Evolutionary conservation across 2,329 filamentous ascomycete genomes (phyloP).

Genomic region (Trichoderma simmonsii): DNA sequence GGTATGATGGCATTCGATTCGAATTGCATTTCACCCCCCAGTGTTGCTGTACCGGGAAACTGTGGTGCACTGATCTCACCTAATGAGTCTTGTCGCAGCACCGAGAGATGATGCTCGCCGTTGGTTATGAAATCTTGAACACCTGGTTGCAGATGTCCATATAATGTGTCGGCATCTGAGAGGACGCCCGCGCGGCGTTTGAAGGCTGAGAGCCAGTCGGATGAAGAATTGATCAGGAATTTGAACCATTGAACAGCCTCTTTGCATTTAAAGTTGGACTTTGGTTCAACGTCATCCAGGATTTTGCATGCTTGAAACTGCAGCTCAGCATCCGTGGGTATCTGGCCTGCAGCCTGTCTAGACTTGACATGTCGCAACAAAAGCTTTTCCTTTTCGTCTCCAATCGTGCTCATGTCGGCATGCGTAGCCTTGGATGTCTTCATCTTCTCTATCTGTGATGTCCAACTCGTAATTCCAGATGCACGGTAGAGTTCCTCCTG

Average conservation of each 20-base stretch:
- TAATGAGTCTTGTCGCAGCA: neutral
- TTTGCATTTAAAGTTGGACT: neutral
- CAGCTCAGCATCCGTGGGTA: neutral
- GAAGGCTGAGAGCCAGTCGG: neutral
- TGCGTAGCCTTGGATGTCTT: neutral
- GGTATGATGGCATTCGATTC: neutral
- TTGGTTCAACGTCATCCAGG: slow-evolving; percentile 1
- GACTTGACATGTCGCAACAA: neutral
- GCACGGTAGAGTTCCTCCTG: neutral
- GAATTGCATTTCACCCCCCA: neutral
- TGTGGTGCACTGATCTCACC: neutral
- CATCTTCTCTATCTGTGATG: neutral
- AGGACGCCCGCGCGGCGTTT: neutral
- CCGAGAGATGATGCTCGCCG: neutral
- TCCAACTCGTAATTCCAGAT: neutral
- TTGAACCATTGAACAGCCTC: slow-evolving; percentile 12
- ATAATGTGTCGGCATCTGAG: neutral
- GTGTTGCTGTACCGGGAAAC: too few relatives aligned
- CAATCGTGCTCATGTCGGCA: neutral
- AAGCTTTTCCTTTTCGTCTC: neutral
- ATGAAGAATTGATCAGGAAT: neutral
- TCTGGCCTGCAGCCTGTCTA: neutral
- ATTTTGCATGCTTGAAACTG: slow-evolving; percentile 2
- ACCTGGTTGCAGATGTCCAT: neutral
- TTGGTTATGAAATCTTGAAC: neutral